phyloP scores from a whole-genome alignment of 2,329 filamentous ascomycete genomes.

The Fusarium sp. region DNA sequence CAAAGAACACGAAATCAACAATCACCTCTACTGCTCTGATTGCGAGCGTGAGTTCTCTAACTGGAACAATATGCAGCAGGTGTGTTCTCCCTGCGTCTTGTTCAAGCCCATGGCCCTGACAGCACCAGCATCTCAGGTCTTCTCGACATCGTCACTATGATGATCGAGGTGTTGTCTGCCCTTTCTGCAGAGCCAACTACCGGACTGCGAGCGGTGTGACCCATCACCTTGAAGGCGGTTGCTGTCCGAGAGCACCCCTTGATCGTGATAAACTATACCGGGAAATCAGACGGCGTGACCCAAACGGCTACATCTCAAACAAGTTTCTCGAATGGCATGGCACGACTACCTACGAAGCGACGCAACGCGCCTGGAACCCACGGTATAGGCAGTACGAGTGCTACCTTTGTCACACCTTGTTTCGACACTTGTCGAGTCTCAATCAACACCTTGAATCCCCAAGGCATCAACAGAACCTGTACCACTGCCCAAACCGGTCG shows the following conservation, averaged over 20 bases:
- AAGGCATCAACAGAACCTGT: constrained; percentile 50
- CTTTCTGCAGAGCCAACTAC: constrained; percentile 61
- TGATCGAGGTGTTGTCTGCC: constrained; percentile 53
- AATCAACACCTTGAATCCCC: constrained; percentile 66
- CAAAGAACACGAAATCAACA: constrained; percentile 39
- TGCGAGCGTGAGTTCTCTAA: background rate
- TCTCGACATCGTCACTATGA: background rate
- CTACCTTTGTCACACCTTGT: constrained; percentile 59
- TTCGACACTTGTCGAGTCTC: constrained; percentile 49
- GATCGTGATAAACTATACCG: constrained; percentile 61
- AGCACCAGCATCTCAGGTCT: background rate
- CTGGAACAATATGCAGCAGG: constrained; percentile 1
- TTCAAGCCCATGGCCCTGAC: background rate
- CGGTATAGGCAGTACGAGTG: constrained; percentile 41
- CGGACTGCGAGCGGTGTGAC: constrained; percentile 63
- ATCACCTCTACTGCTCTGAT: constrained; percentile 46
- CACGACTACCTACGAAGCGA: constrained; percentile 51
- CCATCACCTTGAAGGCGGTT: constrained; percentile 67
- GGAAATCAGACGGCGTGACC: constrained; percentile 58
- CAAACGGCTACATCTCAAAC: constrained; percentile 60
- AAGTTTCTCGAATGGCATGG: constrained; percentile 59
- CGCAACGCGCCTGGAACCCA: constrained; percentile 54
- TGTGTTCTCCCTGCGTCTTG: background rate
- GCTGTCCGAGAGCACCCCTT: constrained; percentile 59
- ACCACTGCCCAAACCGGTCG: constrained; percentile 52